A percentile compares a stretch with the other conserved stretches of the same genome.
phyloP scores from a whole-genome alignment of 2,329 filamentous ascomycete species.

The Aspergillus sp. region DNA sequence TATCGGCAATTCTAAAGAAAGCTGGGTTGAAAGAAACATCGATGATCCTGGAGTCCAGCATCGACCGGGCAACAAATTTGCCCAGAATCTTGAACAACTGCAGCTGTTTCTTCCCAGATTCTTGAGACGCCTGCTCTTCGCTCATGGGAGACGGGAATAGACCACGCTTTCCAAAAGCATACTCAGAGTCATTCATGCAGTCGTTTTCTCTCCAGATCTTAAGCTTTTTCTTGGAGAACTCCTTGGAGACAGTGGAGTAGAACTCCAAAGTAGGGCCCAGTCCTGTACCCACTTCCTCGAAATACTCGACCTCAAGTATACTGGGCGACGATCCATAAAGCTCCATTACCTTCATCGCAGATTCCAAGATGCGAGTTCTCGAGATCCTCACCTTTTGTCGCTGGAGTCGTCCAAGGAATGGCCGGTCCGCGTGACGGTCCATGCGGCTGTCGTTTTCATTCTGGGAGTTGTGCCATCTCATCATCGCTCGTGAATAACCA shows the following conservation, averaged over 20 bases:
- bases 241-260: slow-evolving; percentile 93
- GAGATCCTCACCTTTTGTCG: slow-evolving; percentile 98
- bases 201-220: slow-evolving; percentile 96
- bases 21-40: slow-evolving; percentile 96
- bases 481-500: slow-evolving; percentile 95
- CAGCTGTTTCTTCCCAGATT: slow-evolving; percentile 81
- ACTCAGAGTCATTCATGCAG: slow-evolving; percentile 65
- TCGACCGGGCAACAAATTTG: slow-evolving; percentile 94
- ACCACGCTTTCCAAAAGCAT: slow-evolving; percentile 76
- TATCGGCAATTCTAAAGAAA: slow-evolving; percentile 90
- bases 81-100: slow-evolving; percentile 89
- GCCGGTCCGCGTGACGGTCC: slow-evolving; percentile 80
- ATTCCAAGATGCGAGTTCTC: slow-evolving; percentile 88
- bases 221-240: slow-evolving; percentile 95
- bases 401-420: slow-evolving; percentile 85
- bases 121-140: slow-evolving; percentile 65
- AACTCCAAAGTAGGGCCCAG: slow-evolving; percentile 95
- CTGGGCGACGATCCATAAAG: slow-evolving; percentile 95
- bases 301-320: slow-evolving; percentile 95
- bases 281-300: slow-evolving; percentile 95
- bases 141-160: slow-evolving; percentile 90
- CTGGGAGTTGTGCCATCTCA: slow-evolving; percentile 91
- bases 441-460: slow-evolving; percentile 73
- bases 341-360: slow-evolving; percentile 97
- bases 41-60: slow-evolving; percentile 97